Evolutionary conservation across 768 basidiomycete species (phyloP).

Genomic region (Lepiota brunneoincarnata): DNA sequence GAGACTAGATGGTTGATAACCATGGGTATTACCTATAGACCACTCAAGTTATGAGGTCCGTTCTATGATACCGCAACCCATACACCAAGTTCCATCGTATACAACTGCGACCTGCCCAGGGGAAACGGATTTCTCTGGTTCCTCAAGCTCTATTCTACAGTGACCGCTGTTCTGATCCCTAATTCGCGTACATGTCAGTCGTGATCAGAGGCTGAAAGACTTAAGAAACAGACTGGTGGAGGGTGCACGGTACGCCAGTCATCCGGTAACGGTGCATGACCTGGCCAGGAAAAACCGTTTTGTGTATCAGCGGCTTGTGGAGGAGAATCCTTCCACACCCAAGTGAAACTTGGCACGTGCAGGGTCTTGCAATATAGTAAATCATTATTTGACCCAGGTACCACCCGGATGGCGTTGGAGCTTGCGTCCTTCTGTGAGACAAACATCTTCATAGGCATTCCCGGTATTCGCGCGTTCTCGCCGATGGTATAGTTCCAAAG

Average conservation of each 20-base stretch:
- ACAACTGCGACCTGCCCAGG: conserved; percentile 80
- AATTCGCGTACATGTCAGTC: conserved; percentile 18
- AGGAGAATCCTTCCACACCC: conserved; percentile 72
- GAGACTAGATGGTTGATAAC: background rate
- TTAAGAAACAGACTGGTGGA: conserved; percentile 41
- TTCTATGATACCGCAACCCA: conserved; percentile 77
- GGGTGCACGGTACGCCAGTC: conserved; percentile 48
- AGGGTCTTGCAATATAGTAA: conserved; percentile 20
- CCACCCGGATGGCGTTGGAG: conserved; percentile 71
- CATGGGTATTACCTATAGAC: background rate
- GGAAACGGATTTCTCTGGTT: conserved; percentile 65
- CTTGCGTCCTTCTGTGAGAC: conserved; percentile 68
- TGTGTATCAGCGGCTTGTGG: conserved; percentile 41
- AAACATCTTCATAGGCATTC: conserved; percentile 61
- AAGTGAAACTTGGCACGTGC: conserved; percentile 52
- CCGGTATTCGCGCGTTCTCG: conserved; percentile 67
- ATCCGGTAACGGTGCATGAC: conserved; percentile 75
- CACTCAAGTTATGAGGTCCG: conserved; percentile 10
- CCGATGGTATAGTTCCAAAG: conserved; percentile 87
- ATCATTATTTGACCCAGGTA: conserved; percentile 55
- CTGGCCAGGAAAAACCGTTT: conserved; percentile 43
- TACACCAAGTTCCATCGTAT: conserved; percentile 74
- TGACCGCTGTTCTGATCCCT: conserved; percentile 20
- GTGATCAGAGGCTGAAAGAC: background rate
- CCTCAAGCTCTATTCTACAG: conserved; percentile 47